These are phyloP conservation scores for Leccinum pachyderme DNA, from an alignment of 1,284 basidiomycete species.

Conservation along the genomic window DNA sequence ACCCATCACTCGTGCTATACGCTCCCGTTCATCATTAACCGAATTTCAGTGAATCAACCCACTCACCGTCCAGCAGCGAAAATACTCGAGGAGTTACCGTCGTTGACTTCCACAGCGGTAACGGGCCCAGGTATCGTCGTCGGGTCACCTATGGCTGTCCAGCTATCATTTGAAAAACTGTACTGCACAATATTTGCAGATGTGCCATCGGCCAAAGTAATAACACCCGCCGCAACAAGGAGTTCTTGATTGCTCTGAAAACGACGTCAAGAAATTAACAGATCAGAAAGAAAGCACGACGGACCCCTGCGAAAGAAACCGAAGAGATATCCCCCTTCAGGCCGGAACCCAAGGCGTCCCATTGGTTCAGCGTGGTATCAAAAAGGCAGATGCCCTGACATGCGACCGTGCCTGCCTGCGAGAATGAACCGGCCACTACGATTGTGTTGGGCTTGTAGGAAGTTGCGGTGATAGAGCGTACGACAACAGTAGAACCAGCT, in stretches of 20 bases:
- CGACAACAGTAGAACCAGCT: slow-evolving; percentile 58
- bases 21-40: slow-evolving; percentile 2
- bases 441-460: slow-evolving; percentile 61
- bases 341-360: slow-evolving; percentile 81
- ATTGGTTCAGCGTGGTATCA: slow-evolving; percentile 66
- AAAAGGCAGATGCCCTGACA: slow-evolving; percentile 85
- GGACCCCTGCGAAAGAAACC: slow-evolving; percentile 78
- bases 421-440: slow-evolving; percentile 85
- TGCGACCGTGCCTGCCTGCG: slow-evolving; percentile 69
- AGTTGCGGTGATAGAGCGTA: slow-evolving; percentile 74
- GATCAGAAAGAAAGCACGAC: slow-evolving; percentile 30
- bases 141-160: slow-evolving; percentile 70
- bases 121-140: slow-evolving; percentile 83
- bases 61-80: slow-evolving; percentile 85
- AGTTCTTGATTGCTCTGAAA: slow-evolving; percentile 57
- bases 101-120: slow-evolving; percentile 84
- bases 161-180: slow-evolving; percentile 66
- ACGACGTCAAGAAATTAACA: slow-evolving; percentile 1
- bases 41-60: not conserved
- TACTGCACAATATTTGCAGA: slow-evolving; percentile 72
- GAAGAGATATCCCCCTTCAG: slow-evolving; percentile 80
- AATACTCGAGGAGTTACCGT: slow-evolving; percentile 77
- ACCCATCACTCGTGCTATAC: slow-evolving; percentile 52
- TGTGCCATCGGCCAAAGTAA: slow-evolving; percentile 58
- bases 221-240: slow-evolving; percentile 74